Evolutionary conservation across 73 alveolate species (phyloP).

Genomic region (Paramecium pentaurelia): DNA sequence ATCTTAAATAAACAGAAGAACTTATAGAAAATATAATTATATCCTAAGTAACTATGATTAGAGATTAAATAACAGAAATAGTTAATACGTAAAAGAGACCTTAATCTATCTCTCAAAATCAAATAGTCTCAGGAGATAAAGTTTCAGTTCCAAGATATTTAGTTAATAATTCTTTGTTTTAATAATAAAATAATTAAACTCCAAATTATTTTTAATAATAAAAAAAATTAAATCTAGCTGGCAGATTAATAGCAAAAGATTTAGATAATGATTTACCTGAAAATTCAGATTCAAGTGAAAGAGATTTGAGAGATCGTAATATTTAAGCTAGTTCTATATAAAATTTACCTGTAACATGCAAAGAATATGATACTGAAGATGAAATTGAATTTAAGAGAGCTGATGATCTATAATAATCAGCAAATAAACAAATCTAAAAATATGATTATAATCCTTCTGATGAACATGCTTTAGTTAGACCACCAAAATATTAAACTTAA

Average conservation of each 20-base stretch:
- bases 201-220: conserved; percentile 4
- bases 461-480: background rate
- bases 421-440: background rate
- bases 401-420: background rate
- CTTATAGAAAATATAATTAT: background rate
- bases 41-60: background rate
- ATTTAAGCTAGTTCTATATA: background rate
- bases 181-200: background rate
- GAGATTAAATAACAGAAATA: background rate
- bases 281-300: background rate
- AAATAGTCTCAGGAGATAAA: background rate
- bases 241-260: background rate
- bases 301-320: background rate
- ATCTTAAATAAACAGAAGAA: background rate
- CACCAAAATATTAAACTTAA: background rate
- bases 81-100: background rate
- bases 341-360: background rate
- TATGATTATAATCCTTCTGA: background rate
- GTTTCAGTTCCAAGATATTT: background rate
- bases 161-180: background rate
- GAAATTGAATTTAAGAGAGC: background rate
- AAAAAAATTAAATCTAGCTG: background rate
- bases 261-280: background rate
- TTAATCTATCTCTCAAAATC: background rate
- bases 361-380: conserved; percentile 26